A percentile compares a stretch with the other conserved stretches of the same genome.
phyloP scores from a whole-genome alignment of 192 early-diverging fungal species.

The Entomortierella parvispora region DNA sequence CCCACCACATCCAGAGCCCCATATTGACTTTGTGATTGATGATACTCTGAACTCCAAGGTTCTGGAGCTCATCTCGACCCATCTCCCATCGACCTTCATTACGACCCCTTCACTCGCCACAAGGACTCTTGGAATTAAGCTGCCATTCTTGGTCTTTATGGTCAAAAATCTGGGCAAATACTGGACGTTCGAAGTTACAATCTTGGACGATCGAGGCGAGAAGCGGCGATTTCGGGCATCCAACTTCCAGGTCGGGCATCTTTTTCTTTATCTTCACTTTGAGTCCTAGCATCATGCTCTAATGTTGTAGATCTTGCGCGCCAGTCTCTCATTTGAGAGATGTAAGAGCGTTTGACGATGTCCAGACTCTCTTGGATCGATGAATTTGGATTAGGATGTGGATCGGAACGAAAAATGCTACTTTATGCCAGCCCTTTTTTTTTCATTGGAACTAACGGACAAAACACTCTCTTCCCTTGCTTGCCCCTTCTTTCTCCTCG shows the following conservation, averaged over 20 bases:
- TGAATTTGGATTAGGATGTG: no score
- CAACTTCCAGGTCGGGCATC: constrained; percentile 84
- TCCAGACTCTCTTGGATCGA: no score
- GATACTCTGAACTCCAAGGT: constrained; percentile 85
- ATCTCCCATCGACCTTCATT: constrained; percentile 89
- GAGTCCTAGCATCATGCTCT: no score
- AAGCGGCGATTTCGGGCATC: constrained; percentile 85
- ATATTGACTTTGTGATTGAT: constrained; percentile 83
- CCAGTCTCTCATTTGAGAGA: no score
- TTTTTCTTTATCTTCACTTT: no score
- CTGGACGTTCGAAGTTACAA: constrained; percentile 93
- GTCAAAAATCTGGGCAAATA: constrained; percentile 91
- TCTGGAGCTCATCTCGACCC: constrained; percentile 80
- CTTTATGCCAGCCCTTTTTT: no score
- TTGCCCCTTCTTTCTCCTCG: background rate
- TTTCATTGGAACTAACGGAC: background rate
- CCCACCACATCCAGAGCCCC: constrained; percentile 55
- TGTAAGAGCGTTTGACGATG: no score
- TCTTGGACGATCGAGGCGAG: constrained; percentile 85
- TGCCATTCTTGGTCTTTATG: constrained; percentile 88
- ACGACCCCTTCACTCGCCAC: constrained; percentile 80
- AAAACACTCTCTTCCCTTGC: background rate
- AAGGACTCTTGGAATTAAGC: constrained; percentile 88
- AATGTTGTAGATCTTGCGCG: no score
- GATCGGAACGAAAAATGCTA: no score